Conservation (phyloP, 257 asterid genomes). For the Ligustrum vulgare region DNA sequence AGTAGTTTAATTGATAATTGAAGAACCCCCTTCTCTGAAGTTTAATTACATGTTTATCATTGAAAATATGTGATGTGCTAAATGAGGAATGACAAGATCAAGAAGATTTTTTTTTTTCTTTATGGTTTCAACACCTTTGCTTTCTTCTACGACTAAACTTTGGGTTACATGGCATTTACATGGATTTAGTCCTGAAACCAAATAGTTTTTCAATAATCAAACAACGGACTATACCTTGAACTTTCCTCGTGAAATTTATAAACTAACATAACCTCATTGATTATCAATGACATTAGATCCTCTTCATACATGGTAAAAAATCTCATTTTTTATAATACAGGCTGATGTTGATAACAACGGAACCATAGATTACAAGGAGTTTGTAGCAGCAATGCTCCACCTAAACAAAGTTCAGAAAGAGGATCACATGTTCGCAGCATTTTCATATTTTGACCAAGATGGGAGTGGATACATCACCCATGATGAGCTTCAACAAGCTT, state of each 20-base stretch:
- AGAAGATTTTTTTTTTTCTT: not conserved
- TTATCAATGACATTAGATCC: not conserved
- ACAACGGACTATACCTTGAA: not conserved
- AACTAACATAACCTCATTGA: not conserved
- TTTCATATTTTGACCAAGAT: conserved; percentile 51
- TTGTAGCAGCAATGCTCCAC: conserved; percentile 53
- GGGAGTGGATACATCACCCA: conserved; percentile 52
- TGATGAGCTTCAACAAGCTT: conserved; percentile 48
- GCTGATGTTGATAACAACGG: conserved; percentile 53
- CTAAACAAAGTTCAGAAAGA: conserved; percentile 45
- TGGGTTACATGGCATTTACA: not conserved
- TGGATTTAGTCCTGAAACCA: not conserved
- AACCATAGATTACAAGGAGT: conserved; percentile 51
- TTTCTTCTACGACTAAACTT: not conserved
- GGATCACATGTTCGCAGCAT: conserved; percentile 51
- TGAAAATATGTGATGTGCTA: not conserved
- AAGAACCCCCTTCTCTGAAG: too few relatives aligned
- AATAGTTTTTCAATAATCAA: not conserved
- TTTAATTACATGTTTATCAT: too few relatives aligned
- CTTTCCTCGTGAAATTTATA: not conserved
- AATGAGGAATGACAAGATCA: not conserved
- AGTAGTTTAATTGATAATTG: too few relatives aligned
- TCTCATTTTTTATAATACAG: conserved; percentile 22
- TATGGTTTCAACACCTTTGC: not conserved
- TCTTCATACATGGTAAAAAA: not conserved